Conservation (phyloP, 148 eudicot genomes). For the Persicaria tinctoria region DNA sequence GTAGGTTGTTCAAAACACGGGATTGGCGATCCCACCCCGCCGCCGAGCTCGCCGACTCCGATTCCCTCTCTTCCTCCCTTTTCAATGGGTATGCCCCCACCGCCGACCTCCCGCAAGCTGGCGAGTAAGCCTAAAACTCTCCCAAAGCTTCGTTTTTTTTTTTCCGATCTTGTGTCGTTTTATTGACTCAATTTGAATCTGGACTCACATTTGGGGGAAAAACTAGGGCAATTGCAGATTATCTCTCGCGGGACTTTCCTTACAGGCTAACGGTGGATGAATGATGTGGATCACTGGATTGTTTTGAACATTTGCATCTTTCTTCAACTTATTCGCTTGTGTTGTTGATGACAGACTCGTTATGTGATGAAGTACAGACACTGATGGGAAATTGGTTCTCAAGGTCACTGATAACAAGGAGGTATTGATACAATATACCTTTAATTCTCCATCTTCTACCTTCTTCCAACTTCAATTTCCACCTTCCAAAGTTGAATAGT, state of each 20-base stretch:
- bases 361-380: constrained; percentile 80
- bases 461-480: background rate
- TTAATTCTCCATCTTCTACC: background rate
- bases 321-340: background rate
- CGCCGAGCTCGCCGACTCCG: constrained; percentile 46
- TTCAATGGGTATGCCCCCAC: constrained; percentile 96
- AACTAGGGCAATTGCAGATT: constrained; percentile 74
- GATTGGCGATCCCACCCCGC: constrained; percentile 72
- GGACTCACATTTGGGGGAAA: background rate
- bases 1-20: constrained; percentile 19
- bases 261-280: constrained; percentile 53
- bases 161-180: background rate
- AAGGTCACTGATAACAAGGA: constrained; percentile 85
- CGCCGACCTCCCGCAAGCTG: constrained; percentile 72
- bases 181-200: background rate
- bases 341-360: constrained; percentile 40
- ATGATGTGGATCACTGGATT: too few relatives aligned
- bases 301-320: background rate
- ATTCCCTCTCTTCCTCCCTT: constrained; percentile 34
- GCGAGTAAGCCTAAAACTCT: constrained; percentile 35
- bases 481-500: background rate
- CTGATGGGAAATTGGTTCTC: constrained; percentile 84
- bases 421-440: constrained; percentile 30
- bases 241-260: constrained; percentile 72
- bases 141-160: background rate